Conservation (phyloP, 2,329 filamentous ascomycete genomes). For the Botrytis tulipae region DNA sequence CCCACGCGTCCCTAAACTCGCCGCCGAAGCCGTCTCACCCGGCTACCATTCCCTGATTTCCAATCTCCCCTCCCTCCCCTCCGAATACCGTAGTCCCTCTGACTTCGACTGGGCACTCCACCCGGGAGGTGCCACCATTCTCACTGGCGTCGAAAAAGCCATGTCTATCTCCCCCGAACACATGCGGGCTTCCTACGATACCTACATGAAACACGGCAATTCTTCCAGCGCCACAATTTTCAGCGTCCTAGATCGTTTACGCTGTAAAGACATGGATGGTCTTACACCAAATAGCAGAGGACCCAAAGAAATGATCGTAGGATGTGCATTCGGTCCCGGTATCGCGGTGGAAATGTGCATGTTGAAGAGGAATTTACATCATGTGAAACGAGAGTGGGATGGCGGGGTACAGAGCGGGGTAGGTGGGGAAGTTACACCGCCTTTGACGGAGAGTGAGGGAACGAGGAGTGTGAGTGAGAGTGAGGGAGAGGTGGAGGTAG, state of each 20-base stretch:
- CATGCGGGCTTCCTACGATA: conserved; percentile 67
- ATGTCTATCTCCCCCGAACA: conserved; percentile 60
- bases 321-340: conserved; percentile 68
- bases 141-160: conserved; percentile 59
- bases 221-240: conserved; percentile 68
- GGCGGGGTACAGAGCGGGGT: conserved; percentile 5
- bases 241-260: conserved; percentile 61
- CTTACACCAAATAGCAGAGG: conserved; percentile 50
- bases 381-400: conserved; percentile 31
- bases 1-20: conserved; percentile 58
- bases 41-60: conserved; percentile 55
- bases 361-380: conserved; percentile 46
- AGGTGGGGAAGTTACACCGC: conserved; percentile 35
- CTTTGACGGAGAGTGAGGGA: conserved; percentile 36
- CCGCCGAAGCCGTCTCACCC: conserved; percentile 50
- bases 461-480: conserved; percentile 35
- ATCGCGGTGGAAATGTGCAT: conserved; percentile 68
- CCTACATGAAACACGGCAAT: conserved; percentile 68
- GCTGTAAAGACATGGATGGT: conserved; percentile 59
- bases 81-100: conserved; percentile 45
- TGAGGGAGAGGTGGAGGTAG: conserved; percentile 22
- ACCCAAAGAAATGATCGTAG: conserved; percentile 58
- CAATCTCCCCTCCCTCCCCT: conserved; percentile 47
- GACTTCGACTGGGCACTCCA: conserved; percentile 75
- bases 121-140: conserved; percentile 65